A percentile compares a stretch with the other conserved stretches of the same genome.
phyloP scores from a whole-genome alignment of 176 grass and related monocot genomes.

The Urochloa ruziziensis region DNA sequence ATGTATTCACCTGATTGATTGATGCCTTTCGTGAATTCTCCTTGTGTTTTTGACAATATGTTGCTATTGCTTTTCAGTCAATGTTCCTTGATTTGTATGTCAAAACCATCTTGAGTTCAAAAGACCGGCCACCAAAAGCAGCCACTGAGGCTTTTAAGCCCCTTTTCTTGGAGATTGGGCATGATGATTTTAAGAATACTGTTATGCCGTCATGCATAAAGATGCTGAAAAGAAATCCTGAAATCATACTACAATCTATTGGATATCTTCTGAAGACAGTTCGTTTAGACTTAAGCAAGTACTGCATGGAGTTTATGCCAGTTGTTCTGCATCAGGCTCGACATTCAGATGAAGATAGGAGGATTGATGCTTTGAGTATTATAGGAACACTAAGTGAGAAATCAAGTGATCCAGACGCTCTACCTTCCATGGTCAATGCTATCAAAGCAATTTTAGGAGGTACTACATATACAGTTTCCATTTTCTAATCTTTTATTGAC shows the following conservation, averaged over 20 bases:
- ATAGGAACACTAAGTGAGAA: slow-evolving; percentile 75
- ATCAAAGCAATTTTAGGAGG: slow-evolving; percentile 90
- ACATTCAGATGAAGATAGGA: slow-evolving; percentile 86
- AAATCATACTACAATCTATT: slow-evolving; percentile 85
- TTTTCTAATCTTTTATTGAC: slow-evolving; percentile 25
- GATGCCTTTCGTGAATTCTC: slow-evolving; percentile 21
- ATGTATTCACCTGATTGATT: slow-evolving; percentile 14
- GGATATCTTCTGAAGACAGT: slow-evolving; percentile 63
- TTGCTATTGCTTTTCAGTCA: slow-evolving; percentile 49
- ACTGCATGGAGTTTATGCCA: slow-evolving; percentile 72
- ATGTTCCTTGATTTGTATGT: slow-evolving; percentile 89
- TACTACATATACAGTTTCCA: slow-evolving; percentile 24
- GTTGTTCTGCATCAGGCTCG: slow-evolving; percentile 77
- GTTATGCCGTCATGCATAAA: slow-evolving; percentile 88
- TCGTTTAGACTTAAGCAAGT: slow-evolving; percentile 86
- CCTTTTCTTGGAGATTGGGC: slow-evolving; percentile 71
- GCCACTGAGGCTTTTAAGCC: slow-evolving; percentile 80
- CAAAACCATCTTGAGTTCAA: slow-evolving; percentile 80
- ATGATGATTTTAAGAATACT: slow-evolving; percentile 77
- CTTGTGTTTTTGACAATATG: slow-evolving; percentile 20
- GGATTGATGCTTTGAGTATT: slow-evolving; percentile 72
- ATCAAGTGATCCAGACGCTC: slow-evolving; percentile 87
- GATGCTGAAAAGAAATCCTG: slow-evolving; percentile 98
- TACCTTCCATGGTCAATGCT: slow-evolving; percentile 78
- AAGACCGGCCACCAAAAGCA: slow-evolving; percentile 64